Conservation (phyloP, 768 basidiomycete genomes). For the Imleria badia region DNA sequence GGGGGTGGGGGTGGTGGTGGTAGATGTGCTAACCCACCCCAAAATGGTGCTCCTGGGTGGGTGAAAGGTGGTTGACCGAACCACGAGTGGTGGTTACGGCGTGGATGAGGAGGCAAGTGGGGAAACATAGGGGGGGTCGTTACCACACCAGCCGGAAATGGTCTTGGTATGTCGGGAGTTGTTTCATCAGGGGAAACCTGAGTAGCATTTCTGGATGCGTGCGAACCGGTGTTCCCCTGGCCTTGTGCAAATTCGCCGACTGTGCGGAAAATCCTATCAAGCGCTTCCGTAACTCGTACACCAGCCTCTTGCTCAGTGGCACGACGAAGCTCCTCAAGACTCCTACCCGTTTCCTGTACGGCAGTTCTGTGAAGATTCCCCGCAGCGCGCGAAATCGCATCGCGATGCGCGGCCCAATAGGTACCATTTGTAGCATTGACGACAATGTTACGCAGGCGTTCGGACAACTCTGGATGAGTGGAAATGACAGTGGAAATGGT, state of each 20-base stretch:
- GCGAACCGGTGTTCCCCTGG: conserved; percentile 5
- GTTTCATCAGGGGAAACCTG: not conserved
- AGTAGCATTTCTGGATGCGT: not conserved
- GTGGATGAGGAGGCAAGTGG: conserved; percentile 17
- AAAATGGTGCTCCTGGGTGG: conserved; percentile 13
- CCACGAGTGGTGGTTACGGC: conserved; percentile 27
- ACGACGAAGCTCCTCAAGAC: conserved; percentile 46
- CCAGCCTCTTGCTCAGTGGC: conserved; percentile 65
- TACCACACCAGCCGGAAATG: conserved; percentile 1
- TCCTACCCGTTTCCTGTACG: conserved; percentile 35
- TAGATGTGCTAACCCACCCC: conserved; percentile 18
- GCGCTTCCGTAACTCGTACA: conserved; percentile 57
- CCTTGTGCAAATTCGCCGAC: conserved; percentile 40
- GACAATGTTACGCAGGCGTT: conserved; percentile 62
- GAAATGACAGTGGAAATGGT: conserved; percentile 55
- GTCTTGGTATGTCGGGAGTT: conserved; percentile 4
- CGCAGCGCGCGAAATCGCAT: conserved; percentile 56
- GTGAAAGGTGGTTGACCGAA: conserved; percentile 12
- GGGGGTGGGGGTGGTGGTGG: conserved; percentile 12
- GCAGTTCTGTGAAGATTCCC: conserved; percentile 51
- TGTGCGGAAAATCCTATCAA: conserved; percentile 57
- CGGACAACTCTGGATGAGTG: conserved; percentile 70
- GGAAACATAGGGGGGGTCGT: conserved; percentile 18
- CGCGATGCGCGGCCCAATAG: conserved; percentile 69
- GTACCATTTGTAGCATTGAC: conserved; percentile 60